Conservation (phyloP, 805 yeast genomes). For the Yarrowia divulgata region DNA sequence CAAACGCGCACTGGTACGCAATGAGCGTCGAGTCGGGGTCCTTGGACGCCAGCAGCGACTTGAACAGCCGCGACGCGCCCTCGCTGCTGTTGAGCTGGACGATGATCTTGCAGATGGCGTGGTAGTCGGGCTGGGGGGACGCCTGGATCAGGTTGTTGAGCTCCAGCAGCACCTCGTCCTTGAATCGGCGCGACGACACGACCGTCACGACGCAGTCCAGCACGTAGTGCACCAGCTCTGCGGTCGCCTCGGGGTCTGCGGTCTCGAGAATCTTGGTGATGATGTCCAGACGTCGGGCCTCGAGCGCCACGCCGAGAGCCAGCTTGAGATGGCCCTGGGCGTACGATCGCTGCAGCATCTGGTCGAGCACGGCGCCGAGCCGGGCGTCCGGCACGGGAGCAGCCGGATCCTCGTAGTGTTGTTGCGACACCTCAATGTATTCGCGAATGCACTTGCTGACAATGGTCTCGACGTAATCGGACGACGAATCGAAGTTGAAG, state of each 20-base stretch:
- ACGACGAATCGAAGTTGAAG: constrained; percentile 74
- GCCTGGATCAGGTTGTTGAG: constrained; percentile 67
- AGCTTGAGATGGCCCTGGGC: constrained; percentile 72
- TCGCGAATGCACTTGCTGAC: constrained; percentile 90
- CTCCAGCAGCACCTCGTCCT: constrained; percentile 66
- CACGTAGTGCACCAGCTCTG: constrained; percentile 68
- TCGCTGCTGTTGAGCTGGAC: constrained; percentile 83
- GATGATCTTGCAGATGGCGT: constrained; percentile 81
- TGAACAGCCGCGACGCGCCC: constrained; percentile 73
- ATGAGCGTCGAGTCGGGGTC: constrained; percentile 58
- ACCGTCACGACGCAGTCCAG: constrained; percentile 71
- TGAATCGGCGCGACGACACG: constrained; percentile 69
- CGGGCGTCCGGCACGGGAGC: constrained; percentile 57
- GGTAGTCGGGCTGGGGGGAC: constrained; percentile 75
- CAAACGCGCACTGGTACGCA: constrained; percentile 95
- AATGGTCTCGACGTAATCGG: constrained; percentile 92
- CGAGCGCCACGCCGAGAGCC: constrained; percentile 90
- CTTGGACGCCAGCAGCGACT: constrained; percentile 57
- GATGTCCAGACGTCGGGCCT: constrained; percentile 84
- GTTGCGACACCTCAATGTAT: constrained; percentile 72
- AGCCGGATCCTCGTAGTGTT: constrained; percentile 52
- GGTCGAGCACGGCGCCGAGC: constrained; percentile 75
- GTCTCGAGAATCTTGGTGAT: constrained; percentile 56
- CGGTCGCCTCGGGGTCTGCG: constrained; percentile 10
- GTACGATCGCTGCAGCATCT: constrained; percentile 84